Base-by-base conservation (phyloP, 2,329 filamentous ascomycete species). In the Fusarium foetens region DNA sequence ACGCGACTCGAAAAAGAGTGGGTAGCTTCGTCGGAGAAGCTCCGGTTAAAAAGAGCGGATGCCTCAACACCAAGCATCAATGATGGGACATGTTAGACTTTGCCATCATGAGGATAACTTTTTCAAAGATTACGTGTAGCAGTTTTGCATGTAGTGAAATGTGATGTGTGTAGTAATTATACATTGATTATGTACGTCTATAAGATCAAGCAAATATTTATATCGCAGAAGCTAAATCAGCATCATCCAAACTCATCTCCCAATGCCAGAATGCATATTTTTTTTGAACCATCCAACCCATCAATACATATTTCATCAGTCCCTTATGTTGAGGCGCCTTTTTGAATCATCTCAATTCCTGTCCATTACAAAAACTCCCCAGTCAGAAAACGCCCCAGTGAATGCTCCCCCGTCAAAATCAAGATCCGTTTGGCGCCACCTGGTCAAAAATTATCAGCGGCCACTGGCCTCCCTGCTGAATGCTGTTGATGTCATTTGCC, bases 361-460 rank as follows among this genome's bases (percentile, higher is more conserved):
- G 17, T 58, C 65, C 55, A 58, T 70, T 54, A 25, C 48, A 54
- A 61, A 61, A 58, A 48, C 60, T 52, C 42, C 29, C 19, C 25
- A 27, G 3, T 23, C 31, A 27, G n/a, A 62, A 49, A 74, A 75
- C 69, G 63, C 69, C 72, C 38, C 59, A 64, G 45, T 59, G 27
- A 66, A 76, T 76, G 74, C 64, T 60, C 61, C 58, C 43, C 45
- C 38, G 13, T 51, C 58, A 60, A 68, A 75, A 68, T 76, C 62
- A 76, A 67, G 75, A 73, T 61, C 75, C 72, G 23, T 75, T 75
- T 38, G 68, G 67, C 55, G 66, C 65, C 49, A 75, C 59, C 53
- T 76, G 73, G 58, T 80, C 79, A 72, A 79, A 80, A 64, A 80
- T 75, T 57, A 77, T 75, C 57, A 80, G 48, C 8, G 79, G 79